Conservation (phyloP, 805 yeast genomes). For the Starmerella vaccinii region DNA sequence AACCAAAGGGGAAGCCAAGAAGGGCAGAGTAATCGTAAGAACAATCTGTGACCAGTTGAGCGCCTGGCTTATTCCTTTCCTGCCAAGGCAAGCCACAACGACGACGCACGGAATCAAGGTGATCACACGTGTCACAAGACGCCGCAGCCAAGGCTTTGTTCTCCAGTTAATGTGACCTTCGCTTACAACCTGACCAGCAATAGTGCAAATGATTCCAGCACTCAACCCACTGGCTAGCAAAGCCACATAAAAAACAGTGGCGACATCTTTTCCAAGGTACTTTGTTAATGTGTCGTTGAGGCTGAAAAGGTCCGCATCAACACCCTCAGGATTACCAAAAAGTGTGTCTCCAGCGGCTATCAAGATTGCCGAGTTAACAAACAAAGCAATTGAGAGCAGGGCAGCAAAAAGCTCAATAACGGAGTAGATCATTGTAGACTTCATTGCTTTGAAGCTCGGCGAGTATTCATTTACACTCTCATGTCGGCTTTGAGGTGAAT, state of each 20-base stretch:
- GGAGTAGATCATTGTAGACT: slow-evolving; percentile 60
- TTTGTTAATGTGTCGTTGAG: slow-evolving; percentile 55
- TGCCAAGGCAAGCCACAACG: slow-evolving; percentile 62
- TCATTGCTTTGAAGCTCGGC: slow-evolving; percentile 66
- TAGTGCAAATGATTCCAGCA: slow-evolving; percentile 87
- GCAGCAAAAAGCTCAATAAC: slow-evolving; percentile 61
- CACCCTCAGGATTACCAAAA: slow-evolving; percentile 51
- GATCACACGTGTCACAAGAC: slow-evolving; percentile 65
- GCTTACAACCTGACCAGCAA: slow-evolving; percentile 85
- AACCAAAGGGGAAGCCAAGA: slow-evolving; percentile 73
- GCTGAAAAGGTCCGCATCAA: slow-evolving; percentile 73
- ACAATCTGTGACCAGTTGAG: slow-evolving; percentile 81
- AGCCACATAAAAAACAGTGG: slow-evolving; percentile 76
- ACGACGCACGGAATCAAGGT: slow-evolving; percentile 73
- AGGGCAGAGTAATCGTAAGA: slow-evolving; percentile 70
- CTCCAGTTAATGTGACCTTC: slow-evolving; percentile 87
- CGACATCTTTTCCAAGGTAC: slow-evolving; percentile 64
- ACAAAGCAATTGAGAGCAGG: slow-evolving; percentile 67
- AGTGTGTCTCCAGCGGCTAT: slow-evolving; percentile 74
- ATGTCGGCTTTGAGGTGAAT: slow-evolving; percentile 16
- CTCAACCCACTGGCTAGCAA: slow-evolving; percentile 76
- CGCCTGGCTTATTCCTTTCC: slow-evolving; percentile 58
- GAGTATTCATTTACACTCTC: slow-evolving; percentile 38
- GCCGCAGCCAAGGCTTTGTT: slow-evolving; percentile 66
- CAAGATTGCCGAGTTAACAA: slow-evolving; percentile 75